Base-by-base conservation (phyloP, 306 rosid genomes). In the Fagus crenata region DNA sequence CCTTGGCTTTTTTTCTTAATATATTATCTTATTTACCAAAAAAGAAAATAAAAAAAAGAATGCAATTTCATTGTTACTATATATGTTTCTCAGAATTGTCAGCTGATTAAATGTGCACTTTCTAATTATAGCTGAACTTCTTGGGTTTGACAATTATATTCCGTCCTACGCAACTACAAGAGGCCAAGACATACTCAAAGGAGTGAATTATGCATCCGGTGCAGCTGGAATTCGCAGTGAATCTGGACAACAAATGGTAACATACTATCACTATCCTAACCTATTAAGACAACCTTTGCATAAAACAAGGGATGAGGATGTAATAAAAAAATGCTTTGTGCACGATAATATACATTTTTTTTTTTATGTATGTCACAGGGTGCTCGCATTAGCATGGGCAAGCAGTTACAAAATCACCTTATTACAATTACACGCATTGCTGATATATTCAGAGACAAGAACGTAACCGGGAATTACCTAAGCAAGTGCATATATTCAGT, bases 171-270 rank as follows among this genome's bases (percentile, higher is more conserved):
- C 84, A 18, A 80, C 69, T 41, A 43, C 69, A 9, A 56, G 49
- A 61, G 82, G 82, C 22, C 56, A 75, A 4, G 89, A 85, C 53
- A 79, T 80, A 69, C 82, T 85, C 13, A 74, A 58, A 77, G 89
- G 89, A 15, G 81, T 77, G 11, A 86, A 86, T 73, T 80, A 86
- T 77, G 89, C 89, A 55, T 83, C 85, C 1, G 86, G 83, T 3
- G 72, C 49, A 49, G 76, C 81, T 32, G 86, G 86, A 33, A 86
- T 86, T 75, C 86, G 67, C 9, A 0, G 0, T 0, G 89, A 74
- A 22, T 75, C 75, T 1, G 49, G 84, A 39, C 3, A 1, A n/a
- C 64, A 55, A 11, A 0, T 0, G 69, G 85, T 81, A 80, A 56
- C 8, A 43, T 22, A 7, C 6, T 22, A 84, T 77, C 13, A 18